Base-by-base conservation (phyloP, 768 basidiomycete genomes). In the Suillus brevipes region DNA sequence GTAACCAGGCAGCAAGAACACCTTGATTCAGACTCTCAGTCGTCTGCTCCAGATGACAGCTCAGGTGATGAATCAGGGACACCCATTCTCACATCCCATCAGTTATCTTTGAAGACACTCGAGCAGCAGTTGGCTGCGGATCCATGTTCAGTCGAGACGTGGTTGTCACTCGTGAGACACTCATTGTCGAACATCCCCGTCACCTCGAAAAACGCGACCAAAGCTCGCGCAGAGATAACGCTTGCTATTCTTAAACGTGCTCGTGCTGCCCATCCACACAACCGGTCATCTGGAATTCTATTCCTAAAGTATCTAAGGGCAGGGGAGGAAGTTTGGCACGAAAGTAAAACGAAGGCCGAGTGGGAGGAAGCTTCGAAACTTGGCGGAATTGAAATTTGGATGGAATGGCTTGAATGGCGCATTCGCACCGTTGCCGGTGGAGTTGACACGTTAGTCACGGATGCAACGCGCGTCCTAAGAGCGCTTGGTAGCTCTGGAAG, bases 351-450 rank as follows among this genome's bases (percentile, higher is more conserved):
- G 20, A 62, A 71, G 28, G 78, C 79, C 4, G 90, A 92, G 69
- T 95, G 93, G 93, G 88, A 91, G 62, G 79, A 82, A 23, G 86
- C 89, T 3, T 73, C 92, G 67, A 70, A 74, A 60, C 69, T 84
- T 5, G 82, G 84, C 36, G 84, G 82, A 42, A 74, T 82, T 34
- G 84, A 87, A 43, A 80, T 94, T 31, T 90, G 87, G 85, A 83
- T 93, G 78, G 89, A 89, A 68, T 94, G 92, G 91, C 71, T 94
- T 3, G 89, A 90, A 67, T 93, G 90, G 90, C 82, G 83, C 64
- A 84, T 91, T 40, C 79, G 87, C 49, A 81, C 69, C 43, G 78
- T 78, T 18, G 76, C 67, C 47, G 75, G 77, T 47, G 85, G 86
- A 2, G 72, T 91, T 36, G 81, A 86, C 45, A 83, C 81, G 7